Evolutionary conservation across 306 rosid species (phyloP).

Genomic region (Vigna angularis): DNA sequence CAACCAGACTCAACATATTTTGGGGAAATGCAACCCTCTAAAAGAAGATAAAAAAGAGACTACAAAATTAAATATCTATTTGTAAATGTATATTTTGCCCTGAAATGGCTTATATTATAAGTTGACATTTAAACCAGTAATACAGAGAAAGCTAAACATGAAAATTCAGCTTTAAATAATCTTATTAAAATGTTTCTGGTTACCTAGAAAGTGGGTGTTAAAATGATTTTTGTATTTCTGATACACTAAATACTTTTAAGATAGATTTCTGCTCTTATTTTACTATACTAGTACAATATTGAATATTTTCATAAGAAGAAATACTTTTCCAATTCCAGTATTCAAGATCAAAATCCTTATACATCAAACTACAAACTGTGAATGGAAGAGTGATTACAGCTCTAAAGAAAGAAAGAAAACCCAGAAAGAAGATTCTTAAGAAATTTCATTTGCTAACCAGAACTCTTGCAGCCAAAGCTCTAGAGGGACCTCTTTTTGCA

Average conservation of each 20-base stretch:
- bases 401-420: conserved; percentile 28
- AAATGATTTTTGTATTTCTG: background rate
- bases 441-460: conserved; percentile 56
- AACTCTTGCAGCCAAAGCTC: conserved; percentile 84
- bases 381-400: background rate
- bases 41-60: too few species aligned
- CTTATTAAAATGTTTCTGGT: background rate
- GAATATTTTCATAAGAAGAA: too few species aligned
- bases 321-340: background rate
- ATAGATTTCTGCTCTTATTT: background rate
- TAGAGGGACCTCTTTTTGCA: conserved; percentile 79
- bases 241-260: background rate
- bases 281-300: background rate
- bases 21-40: background rate
- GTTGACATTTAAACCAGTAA: conserved; percentile 16
- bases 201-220: background rate
- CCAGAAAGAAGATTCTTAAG: background rate
- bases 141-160: conserved; percentile 10
- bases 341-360: background rate
- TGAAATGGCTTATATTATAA: conserved; percentile 7
- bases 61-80: too few species aligned
- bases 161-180: background rate
- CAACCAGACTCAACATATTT: background rate
- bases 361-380: conserved; percentile 7
- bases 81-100: conserved; percentile 18